A percentile compares a stretch with the other conserved stretches of the same genome.
These are phyloP conservation scores for Monosporozyma aquatica DNA, from an alignment of 805 yeast genomes.

Conservation along the genomic window DNA sequence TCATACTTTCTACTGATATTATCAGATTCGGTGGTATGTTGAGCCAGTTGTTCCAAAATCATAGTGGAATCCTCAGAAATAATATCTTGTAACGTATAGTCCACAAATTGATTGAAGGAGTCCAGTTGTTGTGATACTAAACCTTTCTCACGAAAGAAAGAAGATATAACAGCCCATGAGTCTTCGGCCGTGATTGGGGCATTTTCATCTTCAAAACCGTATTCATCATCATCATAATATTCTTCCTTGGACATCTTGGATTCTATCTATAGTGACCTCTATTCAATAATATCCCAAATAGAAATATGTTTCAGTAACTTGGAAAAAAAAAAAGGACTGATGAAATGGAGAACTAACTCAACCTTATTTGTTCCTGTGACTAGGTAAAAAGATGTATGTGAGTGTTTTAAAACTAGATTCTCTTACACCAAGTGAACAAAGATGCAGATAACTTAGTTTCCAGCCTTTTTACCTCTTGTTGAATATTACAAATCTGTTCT, in stretches of 20 bases:
- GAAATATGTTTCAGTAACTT: too few species aligned
- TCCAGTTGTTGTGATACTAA: slow-evolving; percentile 96
- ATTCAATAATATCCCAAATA: too few species aligned
- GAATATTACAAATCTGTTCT: not conserved
- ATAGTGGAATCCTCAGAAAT: slow-evolving; percentile 92
- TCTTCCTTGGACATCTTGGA: slow-evolving; percentile 14
- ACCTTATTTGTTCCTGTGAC: not conserved
- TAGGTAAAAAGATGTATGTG: not conserved
- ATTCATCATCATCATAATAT: slow-evolving; percentile 39
- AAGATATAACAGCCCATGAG: slow-evolving; percentile 96
- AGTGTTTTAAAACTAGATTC: not conserved
- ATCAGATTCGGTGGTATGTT: slow-evolving; percentile 86
- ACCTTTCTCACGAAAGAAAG: slow-evolving; percentile 94
- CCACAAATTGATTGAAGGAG: slow-evolving; percentile 96
- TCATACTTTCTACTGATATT: slow-evolving; percentile 87
- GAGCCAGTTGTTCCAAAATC: slow-evolving; percentile 96
- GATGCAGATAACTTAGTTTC: slow-evolving; percentile 1
- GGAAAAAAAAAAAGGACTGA: not conserved
- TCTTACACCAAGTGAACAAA: not conserved
- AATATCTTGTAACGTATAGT: slow-evolving; percentile 91
- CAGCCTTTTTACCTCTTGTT: not conserved
- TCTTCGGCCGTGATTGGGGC: slow-evolving; percentile 90
- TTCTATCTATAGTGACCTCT: too few species aligned
- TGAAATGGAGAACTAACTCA: slow-evolving; percentile 1
- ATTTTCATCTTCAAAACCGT: slow-evolving; percentile 60